Evolutionary conservation across 2,329 filamentous ascomycete genomes (phyloP).

Genomic region (Colletotrichum falcatum): DNA sequence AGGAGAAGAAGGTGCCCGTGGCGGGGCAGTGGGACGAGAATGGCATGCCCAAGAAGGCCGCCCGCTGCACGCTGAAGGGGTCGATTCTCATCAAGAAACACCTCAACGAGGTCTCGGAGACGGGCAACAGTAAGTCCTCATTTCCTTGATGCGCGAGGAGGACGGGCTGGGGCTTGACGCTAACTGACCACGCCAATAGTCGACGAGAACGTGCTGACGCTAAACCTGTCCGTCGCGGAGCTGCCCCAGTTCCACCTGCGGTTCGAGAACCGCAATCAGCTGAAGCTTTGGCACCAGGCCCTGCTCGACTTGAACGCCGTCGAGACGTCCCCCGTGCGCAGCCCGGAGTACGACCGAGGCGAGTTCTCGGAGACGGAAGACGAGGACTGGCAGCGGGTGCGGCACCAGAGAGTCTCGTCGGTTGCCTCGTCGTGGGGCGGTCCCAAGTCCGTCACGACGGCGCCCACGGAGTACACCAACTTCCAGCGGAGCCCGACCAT

Average conservation of each 20-base stretch:
- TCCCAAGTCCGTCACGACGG: constrained; percentile 85
- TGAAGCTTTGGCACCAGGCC: constrained; percentile 92
- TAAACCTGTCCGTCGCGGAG: constrained; percentile 91
- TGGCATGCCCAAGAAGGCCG: constrained; percentile 70
- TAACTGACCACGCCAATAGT: constrained; percentile 48
- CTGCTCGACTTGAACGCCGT: constrained; percentile 84
- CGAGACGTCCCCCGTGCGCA: constrained; percentile 72
- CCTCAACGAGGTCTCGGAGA: constrained; percentile 86
- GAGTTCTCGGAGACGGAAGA: constrained; percentile 88
- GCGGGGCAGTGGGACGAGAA: constrained; percentile 76
- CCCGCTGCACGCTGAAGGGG: constrained; percentile 91
- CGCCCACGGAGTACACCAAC: constrained; percentile 91
- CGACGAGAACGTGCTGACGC: constrained; percentile 87
- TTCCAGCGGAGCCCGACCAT: constrained; percentile 65
- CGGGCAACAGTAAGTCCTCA: constrained; percentile 58
- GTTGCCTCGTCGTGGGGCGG: constrained; percentile 85
- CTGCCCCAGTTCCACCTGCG: constrained; percentile 93
- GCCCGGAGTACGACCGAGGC: constrained; percentile 80
- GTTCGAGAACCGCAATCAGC: constrained; percentile 84
- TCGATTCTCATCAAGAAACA: constrained; percentile 99
- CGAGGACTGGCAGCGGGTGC: constrained; percentile 81
- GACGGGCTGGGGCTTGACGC: constrained; percentile 42
- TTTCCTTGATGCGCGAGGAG: constrained; percentile 23
- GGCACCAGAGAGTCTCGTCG: constrained; percentile 81
- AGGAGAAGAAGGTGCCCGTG: constrained; percentile 84